A percentile compares a stretch with the other conserved stretches of the same genome.
phyloP scores from a whole-genome alignment of 1,284 basidiomycete genomes.

The Leccinum solheimii region DNA sequence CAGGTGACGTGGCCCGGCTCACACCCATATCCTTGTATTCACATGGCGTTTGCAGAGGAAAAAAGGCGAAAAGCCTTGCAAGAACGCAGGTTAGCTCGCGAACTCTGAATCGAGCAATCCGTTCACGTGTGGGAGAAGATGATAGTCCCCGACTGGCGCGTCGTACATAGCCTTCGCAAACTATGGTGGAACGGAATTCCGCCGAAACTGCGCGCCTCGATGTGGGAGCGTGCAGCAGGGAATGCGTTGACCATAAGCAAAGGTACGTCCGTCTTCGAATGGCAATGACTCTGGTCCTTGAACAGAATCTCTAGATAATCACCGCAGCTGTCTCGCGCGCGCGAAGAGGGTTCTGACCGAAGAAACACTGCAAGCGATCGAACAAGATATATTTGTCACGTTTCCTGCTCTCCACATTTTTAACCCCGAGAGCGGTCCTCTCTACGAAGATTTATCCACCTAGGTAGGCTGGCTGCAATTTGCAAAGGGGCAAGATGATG shows the following conservation, averaged over 20 bases:
- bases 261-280: constrained; percentile 49
- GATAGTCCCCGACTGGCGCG: constrained; percentile 82
- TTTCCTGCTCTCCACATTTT: constrained; percentile 89
- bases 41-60: constrained; percentile 50
- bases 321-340: constrained; percentile 69
- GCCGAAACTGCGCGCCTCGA: constrained; percentile 75
- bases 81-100: constrained; percentile 65
- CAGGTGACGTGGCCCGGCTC: constrained; percentile 52
- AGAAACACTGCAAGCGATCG: constrained; percentile 67
- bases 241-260: constrained; percentile 87
- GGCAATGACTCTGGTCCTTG: neutral
- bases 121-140: constrained; percentile 75
- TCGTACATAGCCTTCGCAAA: constrained; percentile 64
- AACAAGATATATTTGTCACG: constrained; percentile 78
- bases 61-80: constrained; percentile 63
- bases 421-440: constrained; percentile 71
- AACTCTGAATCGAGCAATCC: constrained; percentile 68
- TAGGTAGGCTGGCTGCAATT: no score
- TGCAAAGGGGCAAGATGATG: no score
- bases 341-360: constrained; percentile 70
- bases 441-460: constrained; percentile 73
- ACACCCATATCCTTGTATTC: constrained; percentile 4
- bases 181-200: constrained; percentile 96
- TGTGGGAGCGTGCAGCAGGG: constrained; percentile 90
- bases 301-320: constrained; percentile 55